phyloP scores from a whole-genome alignment of 2,329 filamentous ascomycete species.

The Orbilia quercus region DNA sequence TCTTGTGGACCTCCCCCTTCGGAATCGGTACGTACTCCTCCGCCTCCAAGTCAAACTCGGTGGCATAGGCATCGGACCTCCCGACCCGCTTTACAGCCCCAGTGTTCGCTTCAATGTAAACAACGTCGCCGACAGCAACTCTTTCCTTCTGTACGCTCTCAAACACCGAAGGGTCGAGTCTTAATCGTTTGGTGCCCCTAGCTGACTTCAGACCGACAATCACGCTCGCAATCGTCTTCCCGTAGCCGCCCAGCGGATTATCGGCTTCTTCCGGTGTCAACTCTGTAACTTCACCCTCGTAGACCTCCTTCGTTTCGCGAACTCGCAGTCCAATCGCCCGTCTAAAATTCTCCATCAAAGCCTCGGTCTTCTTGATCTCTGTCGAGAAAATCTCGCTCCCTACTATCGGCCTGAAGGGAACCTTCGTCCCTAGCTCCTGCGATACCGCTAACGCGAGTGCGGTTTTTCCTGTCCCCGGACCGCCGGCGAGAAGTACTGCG shows the following conservation, averaged over 20 bases:
- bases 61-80: conserved; percentile 94
- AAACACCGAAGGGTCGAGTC: conserved; percentile 97
- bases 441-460: conserved; percentile 94
- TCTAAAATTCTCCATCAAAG: conserved; percentile 99
- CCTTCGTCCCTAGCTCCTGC: conserved; percentile 96
- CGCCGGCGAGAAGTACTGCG: conserved; percentile 90
- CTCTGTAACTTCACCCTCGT: conserved; percentile 98
- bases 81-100: conserved; percentile 97
- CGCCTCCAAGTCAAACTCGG: conserved; percentile 97
- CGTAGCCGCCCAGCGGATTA: conserved; percentile 95
- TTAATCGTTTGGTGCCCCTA: conserved; percentile 96
- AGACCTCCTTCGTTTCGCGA: conserved; percentile 98
- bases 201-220: conserved; percentile 94
- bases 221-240: conserved; percentile 95
- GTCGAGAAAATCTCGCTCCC: conserved; percentile 98
- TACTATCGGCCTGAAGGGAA: conserved; percentile 97
- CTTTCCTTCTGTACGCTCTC: conserved; percentile 99
- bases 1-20: conserved; percentile 99
- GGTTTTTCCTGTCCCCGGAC: conserved; percentile 96
- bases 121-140: conserved; percentile 93
- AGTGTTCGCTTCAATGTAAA: conserved; percentile 99
- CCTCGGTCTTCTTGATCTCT: conserved; percentile 99
- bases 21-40: conserved; percentile 99
- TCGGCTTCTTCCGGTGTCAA: conserved; percentile 97
- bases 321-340: conserved; percentile 92